Evolutionary conservation across 129 eudicot genomes (phyloP).

Genomic region (Oenanthe sinensis): DNA sequence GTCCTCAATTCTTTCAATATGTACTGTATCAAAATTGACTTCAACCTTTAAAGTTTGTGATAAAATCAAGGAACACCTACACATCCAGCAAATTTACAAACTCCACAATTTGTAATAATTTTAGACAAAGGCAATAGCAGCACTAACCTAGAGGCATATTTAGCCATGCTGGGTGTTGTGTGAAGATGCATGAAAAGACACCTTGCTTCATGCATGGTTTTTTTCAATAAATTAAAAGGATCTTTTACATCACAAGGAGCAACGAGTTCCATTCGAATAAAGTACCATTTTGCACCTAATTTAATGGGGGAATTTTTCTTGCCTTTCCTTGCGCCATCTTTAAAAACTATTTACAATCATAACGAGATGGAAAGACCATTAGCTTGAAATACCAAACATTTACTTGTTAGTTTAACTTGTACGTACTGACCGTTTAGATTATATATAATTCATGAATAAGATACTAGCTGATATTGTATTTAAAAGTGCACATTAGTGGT

Average conservation of each 20-base stretch:
- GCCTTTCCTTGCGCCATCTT: constrained; percentile 46
- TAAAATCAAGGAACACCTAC: constrained; percentile 58
- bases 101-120: not conserved
- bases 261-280: constrained; percentile 35
- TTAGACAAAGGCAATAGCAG: not conserved
- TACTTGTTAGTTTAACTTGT: not conserved
- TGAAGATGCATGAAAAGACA: constrained; percentile 69
- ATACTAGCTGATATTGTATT: not conserved
- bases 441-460: not conserved
- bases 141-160: constrained; percentile 67
- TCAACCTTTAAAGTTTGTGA: constrained; percentile 63
- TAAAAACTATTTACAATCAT: constrained; percentile 40
- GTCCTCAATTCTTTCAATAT: constrained; percentile 50
- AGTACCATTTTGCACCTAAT: constrained; percentile 48
- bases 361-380: not conserved
- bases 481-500: not conserved
- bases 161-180: no score
- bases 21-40: no score
- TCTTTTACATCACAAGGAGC: constrained; percentile 22
- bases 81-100: constrained; percentile 13
- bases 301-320: constrained; percentile 26
- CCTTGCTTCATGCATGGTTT: constrained; percentile 46
- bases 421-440: not conserved
- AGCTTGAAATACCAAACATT: not conserved
- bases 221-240: constrained; percentile 21